Percentiles rank a stretch among this genome's conserved stretches.
These are phyloP conservation scores for Avena eriantha DNA, from an alignment of 176 grass and related monocot species.

Conservation along the genomic window DNA sequence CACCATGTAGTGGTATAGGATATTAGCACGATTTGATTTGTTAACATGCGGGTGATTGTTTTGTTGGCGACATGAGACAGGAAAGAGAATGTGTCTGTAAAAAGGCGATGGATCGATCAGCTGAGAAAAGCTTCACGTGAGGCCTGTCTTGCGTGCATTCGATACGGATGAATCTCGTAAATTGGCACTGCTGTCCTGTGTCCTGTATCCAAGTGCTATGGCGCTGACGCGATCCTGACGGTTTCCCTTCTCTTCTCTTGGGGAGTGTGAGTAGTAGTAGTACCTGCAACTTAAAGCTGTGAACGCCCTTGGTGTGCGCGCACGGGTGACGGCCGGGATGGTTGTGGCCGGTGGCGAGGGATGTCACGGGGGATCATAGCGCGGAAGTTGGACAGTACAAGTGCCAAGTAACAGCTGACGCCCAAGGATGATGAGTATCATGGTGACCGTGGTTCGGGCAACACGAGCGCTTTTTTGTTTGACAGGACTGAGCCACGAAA, in stretches of 20 bases:
- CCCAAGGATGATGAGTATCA: too few species aligned
- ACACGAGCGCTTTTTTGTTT: too few species aligned
- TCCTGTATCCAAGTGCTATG: not conserved
- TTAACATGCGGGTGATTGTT: not conserved
- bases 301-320: conserved; percentile 9
- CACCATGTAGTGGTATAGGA: not conserved
- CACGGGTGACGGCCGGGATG: conserved; percentile 11
- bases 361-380: conserved; percentile 5
- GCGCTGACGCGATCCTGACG: not conserved
- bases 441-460: too few species aligned
- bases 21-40: not conserved
- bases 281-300: not conserved
- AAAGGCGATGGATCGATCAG: not conserved
- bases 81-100: conserved; percentile 38
- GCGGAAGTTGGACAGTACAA: too few species aligned
- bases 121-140: not conserved
- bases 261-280: not conserved
- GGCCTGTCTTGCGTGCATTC: not conserved
- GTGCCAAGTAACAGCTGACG: too few species aligned
- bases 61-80: not conserved
- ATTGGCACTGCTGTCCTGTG: not conserved
- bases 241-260: not conserved
- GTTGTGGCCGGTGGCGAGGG: not conserved
- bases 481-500: too few species aligned
- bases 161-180: not conserved